Evolutionary conservation across 2,329 filamentous ascomycete genomes (phyloP).

Genomic region (Zymoseptoria brevis): DNA sequence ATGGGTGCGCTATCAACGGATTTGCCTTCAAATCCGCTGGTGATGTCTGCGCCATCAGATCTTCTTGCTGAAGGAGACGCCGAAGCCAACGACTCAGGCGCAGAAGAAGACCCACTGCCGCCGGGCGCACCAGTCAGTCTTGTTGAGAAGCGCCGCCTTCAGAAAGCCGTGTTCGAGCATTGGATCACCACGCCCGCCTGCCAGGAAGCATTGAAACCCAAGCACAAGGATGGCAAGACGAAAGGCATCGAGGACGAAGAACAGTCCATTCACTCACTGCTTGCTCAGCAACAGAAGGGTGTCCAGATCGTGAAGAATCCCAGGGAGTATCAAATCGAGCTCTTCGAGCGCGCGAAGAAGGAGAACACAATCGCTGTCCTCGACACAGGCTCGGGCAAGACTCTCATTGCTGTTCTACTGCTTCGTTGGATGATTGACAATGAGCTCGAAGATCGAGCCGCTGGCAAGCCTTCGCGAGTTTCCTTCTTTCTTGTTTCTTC

Average conservation of each 20-base stretch:
- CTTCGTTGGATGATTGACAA: slow-evolving; percentile 67
- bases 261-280: slow-evolving; percentile 46
- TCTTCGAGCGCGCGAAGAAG: slow-evolving; percentile 78
- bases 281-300: slow-evolving; percentile 44
- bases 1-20: slow-evolving; percentile 8
- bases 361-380: slow-evolving; percentile 88
- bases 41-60: neutral
- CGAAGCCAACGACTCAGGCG: slow-evolving; percentile 12
- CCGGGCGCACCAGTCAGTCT: slow-evolving; percentile 19
- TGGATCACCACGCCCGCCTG: slow-evolving; percentile 37
- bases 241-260: slow-evolving; percentile 36
- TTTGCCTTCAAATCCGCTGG: neutral
- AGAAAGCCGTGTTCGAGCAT: slow-evolving; percentile 36
- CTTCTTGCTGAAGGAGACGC: slow-evolving; percentile 4
- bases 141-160: slow-evolving; percentile 33
- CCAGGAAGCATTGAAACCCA: slow-evolving; percentile 34
- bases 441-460: slow-evolving; percentile 63
- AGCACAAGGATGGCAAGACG: slow-evolving; percentile 28
- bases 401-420: slow-evolving; percentile 84
- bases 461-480: slow-evolving; percentile 54
- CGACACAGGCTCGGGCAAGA: slow-evolving; percentile 94
- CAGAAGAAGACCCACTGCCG: slow-evolving; percentile 14
- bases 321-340: slow-evolving; percentile 82
- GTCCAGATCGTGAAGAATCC: slow-evolving; percentile 63
- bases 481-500: slow-evolving; percentile 85